These are phyloP conservation scores for Forsythia viridissima DNA, from an alignment of 257 asterid genomes.

Conservation along the genomic window DNA sequence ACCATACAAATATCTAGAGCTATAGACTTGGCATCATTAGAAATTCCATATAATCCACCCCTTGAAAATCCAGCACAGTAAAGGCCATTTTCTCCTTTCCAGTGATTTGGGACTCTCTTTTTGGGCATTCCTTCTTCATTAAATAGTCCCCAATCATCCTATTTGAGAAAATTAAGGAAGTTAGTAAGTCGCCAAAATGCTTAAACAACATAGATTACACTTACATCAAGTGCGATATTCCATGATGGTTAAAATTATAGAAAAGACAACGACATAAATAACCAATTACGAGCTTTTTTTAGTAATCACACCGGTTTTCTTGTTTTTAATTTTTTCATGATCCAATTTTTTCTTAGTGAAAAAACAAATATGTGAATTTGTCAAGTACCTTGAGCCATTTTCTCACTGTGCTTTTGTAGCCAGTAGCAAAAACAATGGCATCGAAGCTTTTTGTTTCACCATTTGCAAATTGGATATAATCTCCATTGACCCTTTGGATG, in stretches of 20 bases:
- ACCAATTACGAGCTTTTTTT: too few relatives aligned
- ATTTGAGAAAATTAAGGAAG: neutral
- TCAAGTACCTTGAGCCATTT: slow-evolving; percentile 49
- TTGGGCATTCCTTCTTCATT: slow-evolving; percentile 56
- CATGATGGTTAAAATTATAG: too few relatives aligned
- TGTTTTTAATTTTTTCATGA: too few relatives aligned
- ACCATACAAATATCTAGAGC: slow-evolving; percentile 35
- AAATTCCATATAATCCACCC: slow-evolving; percentile 43
- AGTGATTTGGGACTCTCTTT: slow-evolving; percentile 26
- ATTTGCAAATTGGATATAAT: slow-evolving; percentile 29
- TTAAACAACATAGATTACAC: neutral
- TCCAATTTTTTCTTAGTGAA: too few relatives aligned
- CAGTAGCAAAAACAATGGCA: slow-evolving; percentile 59
- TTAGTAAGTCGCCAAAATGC: neutral
- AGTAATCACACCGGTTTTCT: too few relatives aligned
- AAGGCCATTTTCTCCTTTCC: slow-evolving; percentile 60
- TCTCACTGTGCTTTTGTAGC: slow-evolving; percentile 48
- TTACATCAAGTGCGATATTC: too few relatives aligned
- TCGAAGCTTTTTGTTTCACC: slow-evolving; percentile 29
- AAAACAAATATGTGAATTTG: too few relatives aligned
- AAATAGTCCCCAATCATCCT: slow-evolving; percentile 50
- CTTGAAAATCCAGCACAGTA: slow-evolving; percentile 58
- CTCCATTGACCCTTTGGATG: slow-evolving; percentile 27
- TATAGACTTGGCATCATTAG: slow-evolving; percentile 44
- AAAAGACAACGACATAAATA: neutral